A percentile compares a stretch with the other conserved stretches of the same genome.
Conservation (phyloP, 2,329 filamentous ascomycete genomes). For the Fusarium nanum region DNA sequence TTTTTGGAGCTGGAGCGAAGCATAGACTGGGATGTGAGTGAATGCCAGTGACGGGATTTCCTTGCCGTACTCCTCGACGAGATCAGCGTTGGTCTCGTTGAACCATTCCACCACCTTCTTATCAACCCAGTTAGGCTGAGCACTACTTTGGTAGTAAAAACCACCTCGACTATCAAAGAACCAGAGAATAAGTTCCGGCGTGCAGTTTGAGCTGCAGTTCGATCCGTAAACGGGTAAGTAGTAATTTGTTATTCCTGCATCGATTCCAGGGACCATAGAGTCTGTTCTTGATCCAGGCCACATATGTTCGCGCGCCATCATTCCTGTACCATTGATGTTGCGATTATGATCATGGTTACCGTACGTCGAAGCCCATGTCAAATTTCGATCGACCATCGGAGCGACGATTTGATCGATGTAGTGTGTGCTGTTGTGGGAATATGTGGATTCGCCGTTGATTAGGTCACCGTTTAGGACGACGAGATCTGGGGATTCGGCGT, state of each 20-base stretch:
- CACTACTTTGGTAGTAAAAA: slow-evolving; percentile 55
- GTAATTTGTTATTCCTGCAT: slow-evolving; percentile 57
- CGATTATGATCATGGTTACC: slow-evolving; percentile 74
- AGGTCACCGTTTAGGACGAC: slow-evolving; percentile 77
- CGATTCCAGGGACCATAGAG: slow-evolving; percentile 32
- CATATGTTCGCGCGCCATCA: slow-evolving; percentile 42
- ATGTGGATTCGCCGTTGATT: slow-evolving; percentile 73
- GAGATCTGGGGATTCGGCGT: slow-evolving; percentile 59
- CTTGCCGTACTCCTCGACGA: slow-evolving; percentile 46
- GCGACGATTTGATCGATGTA: slow-evolving; percentile 68
- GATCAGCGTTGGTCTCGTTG: slow-evolving; percentile 48
- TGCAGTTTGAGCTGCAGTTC: slow-evolving; percentile 48
- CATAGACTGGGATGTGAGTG: slow-evolving; percentile 60
- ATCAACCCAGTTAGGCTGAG: slow-evolving; percentile 59
- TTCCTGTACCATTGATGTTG: slow-evolving; percentile 52
- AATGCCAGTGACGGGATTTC: slow-evolving; percentile 60
- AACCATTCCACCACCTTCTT: slow-evolving; percentile 59
- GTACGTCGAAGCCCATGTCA: slow-evolving; percentile 74
- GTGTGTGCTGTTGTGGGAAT: slow-evolving; percentile 60
- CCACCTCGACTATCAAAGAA: slow-evolving; percentile 77
- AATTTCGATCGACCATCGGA: slow-evolving; percentile 63
- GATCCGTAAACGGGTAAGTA: slow-evolving; percentile 55
- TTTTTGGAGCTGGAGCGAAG: slow-evolving; percentile 42
- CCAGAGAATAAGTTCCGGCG: slow-evolving; percentile 66
- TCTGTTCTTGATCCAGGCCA: slow-evolving; percentile 42